These are phyloP conservation scores for Pseudogymnoascus destructans DNA, from an alignment of 2,329 filamentous ascomycete genomes.

Conservation along the genomic window DNA sequence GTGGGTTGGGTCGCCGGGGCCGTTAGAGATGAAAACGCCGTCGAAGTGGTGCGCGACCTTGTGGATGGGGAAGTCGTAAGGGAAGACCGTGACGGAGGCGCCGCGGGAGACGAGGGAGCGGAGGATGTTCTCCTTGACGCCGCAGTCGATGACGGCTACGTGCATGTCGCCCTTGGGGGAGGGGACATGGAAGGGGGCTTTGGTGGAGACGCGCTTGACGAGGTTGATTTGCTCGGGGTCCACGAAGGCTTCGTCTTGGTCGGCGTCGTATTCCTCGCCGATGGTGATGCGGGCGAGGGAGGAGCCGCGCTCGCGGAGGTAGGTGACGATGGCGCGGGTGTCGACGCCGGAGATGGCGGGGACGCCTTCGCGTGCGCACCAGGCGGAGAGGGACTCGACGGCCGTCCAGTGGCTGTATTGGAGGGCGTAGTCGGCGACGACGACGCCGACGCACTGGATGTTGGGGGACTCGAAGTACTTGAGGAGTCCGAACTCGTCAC, in stretches of 20 bases:
- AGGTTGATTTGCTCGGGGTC: conserved; percentile 96
- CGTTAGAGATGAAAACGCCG: conserved; percentile 97
- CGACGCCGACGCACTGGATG: conserved; percentile 90
- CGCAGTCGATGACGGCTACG: conserved; percentile 90
- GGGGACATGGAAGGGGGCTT: conserved; percentile 91
- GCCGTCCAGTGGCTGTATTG: conserved; percentile 98
- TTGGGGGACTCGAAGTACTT: conserved; percentile 98
- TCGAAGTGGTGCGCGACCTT: conserved; percentile 97
- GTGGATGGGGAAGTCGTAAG: conserved; percentile 94
- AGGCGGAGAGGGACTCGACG: conserved; percentile 81
- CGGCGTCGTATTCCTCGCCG: conserved; percentile 95
- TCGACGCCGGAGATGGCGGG: conserved; percentile 95
- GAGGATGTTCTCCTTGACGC: conserved; percentile 99
- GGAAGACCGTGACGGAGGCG: conserved; percentile 85
- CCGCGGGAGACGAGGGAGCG: conserved; percentile 86
- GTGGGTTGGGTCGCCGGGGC: conserved; percentile 90
- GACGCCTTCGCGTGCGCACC: conserved; percentile 93
- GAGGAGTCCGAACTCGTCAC: conserved; percentile 79
- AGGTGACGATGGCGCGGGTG: conserved; percentile 90
- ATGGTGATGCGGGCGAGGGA: conserved; percentile 89
- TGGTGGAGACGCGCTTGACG: conserved; percentile 92
- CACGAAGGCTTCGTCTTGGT: conserved; percentile 91
- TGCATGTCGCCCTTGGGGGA: conserved; percentile 74
- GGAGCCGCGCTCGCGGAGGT: conserved; percentile 90
- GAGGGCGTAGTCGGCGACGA: conserved; percentile 86